phyloP scores from a whole-genome alignment of 176 grass and related monocot genomes.

The Microstegium vimineum region DNA sequence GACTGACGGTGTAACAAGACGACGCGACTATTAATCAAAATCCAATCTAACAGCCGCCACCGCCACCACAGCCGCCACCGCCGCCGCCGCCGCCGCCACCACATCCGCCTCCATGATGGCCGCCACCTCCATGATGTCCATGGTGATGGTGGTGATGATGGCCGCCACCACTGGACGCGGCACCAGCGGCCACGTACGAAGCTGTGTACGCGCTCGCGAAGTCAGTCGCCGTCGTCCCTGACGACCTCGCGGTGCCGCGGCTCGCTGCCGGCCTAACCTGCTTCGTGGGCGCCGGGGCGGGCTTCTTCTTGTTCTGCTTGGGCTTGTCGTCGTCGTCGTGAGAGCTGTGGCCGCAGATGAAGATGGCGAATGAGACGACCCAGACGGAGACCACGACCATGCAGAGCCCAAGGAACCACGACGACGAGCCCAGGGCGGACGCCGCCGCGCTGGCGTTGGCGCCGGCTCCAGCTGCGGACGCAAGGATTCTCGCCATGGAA shows the following conservation, averaged over 20 bases:
- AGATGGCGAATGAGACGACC: conserved; percentile 20
- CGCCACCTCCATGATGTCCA: too few relatives aligned
- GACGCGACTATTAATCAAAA: too few relatives aligned
- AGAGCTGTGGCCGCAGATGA: conserved; percentile 31
- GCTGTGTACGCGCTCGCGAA: not conserved
- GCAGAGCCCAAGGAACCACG: conserved; percentile 9
- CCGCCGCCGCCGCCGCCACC: not conserved
- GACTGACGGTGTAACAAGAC: too few relatives aligned
- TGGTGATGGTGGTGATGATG: too few relatives aligned
- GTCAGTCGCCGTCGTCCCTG: not conserved
- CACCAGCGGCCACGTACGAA: not conserved
- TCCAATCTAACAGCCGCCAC: not conserved
- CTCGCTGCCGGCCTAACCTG: not conserved
- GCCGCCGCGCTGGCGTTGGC: not conserved
- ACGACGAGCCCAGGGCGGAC: not conserved
- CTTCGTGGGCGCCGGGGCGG: not conserved
- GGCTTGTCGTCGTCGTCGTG: not conserved
- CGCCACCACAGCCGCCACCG: not conserved
- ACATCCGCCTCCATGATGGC: too few relatives aligned
- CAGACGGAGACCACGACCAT: conserved; percentile 16
- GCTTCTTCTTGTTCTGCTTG: conserved; percentile 20
- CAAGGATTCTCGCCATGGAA: conserved; percentile 15
- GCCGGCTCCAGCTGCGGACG: not conserved
- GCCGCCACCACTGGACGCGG: not conserved
- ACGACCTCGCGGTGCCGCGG: not conserved